Evolutionary conservation across 768 basidiomycete genomes (phyloP).

Genomic region (Hericium coralloides): DNA sequence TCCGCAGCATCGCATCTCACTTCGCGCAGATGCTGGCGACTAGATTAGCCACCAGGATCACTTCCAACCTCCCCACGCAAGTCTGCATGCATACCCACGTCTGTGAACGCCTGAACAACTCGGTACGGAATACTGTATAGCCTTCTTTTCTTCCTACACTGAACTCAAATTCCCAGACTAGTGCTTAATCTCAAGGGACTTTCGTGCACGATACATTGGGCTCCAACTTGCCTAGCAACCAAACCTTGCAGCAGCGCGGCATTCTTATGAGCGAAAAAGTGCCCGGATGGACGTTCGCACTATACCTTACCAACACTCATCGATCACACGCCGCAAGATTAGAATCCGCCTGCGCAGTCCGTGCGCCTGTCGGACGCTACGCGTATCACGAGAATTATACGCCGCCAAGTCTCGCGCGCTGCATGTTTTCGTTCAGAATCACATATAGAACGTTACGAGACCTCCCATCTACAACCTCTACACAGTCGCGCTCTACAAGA

Average conservation of each 20-base stretch:
- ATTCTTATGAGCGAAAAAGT: slow-evolving; percentile 13
- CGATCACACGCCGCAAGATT: slow-evolving; percentile 10
- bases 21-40: no score
- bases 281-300: neutral
- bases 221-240: slow-evolving; percentile 18
- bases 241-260: slow-evolving; percentile 17
- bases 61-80: neutral
- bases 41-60: no score
- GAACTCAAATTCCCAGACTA: slow-evolving; percentile 6
- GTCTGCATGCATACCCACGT: neutral
- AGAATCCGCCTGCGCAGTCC: slow-evolving; percentile 13
- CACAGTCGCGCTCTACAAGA: slow-evolving; percentile 3
- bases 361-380: slow-evolving; percentile 24
- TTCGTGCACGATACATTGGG: slow-evolving; percentile 19
- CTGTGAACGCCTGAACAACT: neutral
- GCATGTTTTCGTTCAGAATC: slow-evolving; percentile 7
- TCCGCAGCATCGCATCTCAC: no score
- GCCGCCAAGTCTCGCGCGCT: slow-evolving; percentile 16
- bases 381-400: neutral
- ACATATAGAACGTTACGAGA: no score
- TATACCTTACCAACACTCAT: neutral
- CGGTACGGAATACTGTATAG: neutral
- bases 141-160: neutral
- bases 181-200: slow-evolving; percentile 22
- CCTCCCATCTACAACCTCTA: slow-evolving; percentile 7